Evolutionary conservation across 345 rosid genomes (phyloP).

Genomic region (Mercurialis annua): DNA sequence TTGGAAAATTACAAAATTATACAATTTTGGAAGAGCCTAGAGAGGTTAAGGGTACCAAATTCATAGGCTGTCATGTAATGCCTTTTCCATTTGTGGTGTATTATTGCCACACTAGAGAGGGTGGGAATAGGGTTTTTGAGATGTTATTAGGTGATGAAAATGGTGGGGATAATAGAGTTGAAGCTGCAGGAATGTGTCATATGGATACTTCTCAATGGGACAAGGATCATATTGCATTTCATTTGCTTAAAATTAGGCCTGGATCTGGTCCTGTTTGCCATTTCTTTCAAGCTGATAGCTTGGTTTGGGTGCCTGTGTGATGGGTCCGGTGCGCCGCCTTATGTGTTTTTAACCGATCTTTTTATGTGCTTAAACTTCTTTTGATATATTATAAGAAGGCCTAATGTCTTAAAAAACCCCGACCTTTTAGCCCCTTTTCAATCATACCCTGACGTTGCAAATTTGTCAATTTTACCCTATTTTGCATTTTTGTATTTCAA

Average conservation of each 20-base stretch:
- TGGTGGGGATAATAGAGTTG: conserved; percentile 47
- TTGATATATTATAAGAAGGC: no score
- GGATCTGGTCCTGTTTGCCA: conserved; percentile 71
- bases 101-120: conserved; percentile 58
- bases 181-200: conserved; percentile 63
- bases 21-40: conserved; percentile 38
- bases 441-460: no score
- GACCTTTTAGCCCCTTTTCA: no score
- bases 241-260: conserved; percentile 45
- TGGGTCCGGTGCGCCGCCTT: no score
- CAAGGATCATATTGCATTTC: conserved; percentile 54
- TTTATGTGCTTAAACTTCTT: no score
- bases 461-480: no score
- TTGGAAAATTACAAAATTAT: conserved; percentile 14
- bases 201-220: conserved; percentile 80
- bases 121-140: conserved; percentile 38
- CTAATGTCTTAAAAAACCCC: no score
- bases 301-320: conserved; percentile 58
- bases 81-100: conserved; percentile 66
- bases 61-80: conserved; percentile 59
- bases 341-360: no score
- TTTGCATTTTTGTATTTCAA: no score
- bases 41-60: conserved; percentile 28
- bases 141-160: conserved; percentile 42
- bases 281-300: conserved; percentile 53